These are phyloP conservation scores for Davidsoniella eucalypti DNA, from an alignment of 2,329 filamentous ascomycete species.

Conservation along the genomic window DNA sequence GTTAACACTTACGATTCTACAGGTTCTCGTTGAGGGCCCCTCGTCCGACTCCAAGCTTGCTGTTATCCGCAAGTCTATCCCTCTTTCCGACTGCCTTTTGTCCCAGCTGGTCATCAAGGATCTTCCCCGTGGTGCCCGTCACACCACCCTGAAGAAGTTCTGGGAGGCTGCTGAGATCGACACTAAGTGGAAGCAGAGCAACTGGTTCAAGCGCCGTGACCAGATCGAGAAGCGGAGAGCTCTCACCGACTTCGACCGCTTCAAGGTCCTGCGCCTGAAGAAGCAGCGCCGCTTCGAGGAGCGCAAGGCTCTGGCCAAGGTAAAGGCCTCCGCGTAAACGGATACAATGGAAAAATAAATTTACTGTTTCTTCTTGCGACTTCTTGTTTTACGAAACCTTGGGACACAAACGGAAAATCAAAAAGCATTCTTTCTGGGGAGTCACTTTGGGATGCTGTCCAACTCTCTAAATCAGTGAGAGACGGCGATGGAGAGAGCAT, in stretches of 20 bases:
- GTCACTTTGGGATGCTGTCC: slow-evolving; percentile 13
- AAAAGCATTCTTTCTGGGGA: slow-evolving; percentile 12
- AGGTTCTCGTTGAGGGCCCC: slow-evolving; percentile 95
- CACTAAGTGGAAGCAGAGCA: slow-evolving; percentile 77
- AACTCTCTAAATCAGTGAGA: slow-evolving; percentile 21
- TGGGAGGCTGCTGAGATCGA: slow-evolving; percentile 92
- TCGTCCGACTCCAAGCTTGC: slow-evolving; percentile 61
- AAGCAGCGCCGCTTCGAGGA: slow-evolving; percentile 99
- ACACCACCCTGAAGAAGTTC: slow-evolving; percentile 64
- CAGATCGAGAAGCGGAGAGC: slow-evolving; percentile 74
- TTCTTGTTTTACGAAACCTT: slow-evolving; percentile 12
- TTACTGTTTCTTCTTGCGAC: slow-evolving; percentile 15
- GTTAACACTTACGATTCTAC: slow-evolving; percentile 16
- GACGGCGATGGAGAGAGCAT: slow-evolving; percentile 12
- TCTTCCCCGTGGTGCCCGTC: slow-evolving; percentile 72
- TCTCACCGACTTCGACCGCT: slow-evolving; percentile 97
- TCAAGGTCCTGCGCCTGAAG: slow-evolving; percentile 99
- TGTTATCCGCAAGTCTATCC: slow-evolving; percentile 73
- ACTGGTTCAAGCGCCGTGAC: slow-evolving; percentile 86
- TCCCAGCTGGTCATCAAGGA: slow-evolving; percentile 77
- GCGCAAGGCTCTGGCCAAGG: slow-evolving; percentile 88
- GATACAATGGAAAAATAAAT: slow-evolving; percentile 23
- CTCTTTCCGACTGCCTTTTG: slow-evolving; percentile 71
- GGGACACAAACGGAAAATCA: slow-evolving; percentile 14
- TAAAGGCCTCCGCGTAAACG: slow-evolving; percentile 63